These are phyloP conservation scores for Agastache rugosa DNA, from an alignment of 257 asterid genomes.

Conservation along the genomic window DNA sequence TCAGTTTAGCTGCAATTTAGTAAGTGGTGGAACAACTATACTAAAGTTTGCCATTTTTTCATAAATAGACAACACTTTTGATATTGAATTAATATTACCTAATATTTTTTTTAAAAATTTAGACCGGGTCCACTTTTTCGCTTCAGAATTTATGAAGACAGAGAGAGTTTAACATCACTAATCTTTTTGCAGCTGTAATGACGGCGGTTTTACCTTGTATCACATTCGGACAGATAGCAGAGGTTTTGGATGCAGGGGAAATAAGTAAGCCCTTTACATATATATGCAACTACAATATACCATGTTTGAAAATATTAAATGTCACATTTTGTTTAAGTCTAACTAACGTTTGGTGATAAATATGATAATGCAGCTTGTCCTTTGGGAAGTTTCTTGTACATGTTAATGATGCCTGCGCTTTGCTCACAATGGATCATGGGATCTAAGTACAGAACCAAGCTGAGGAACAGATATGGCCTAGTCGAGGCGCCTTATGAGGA, in stretches of 20 bases:
- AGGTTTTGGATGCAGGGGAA: constrained; percentile 53
- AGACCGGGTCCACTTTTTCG: too few species aligned
- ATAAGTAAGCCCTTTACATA: constrained; percentile 35
- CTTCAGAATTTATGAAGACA: too few species aligned
- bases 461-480: constrained; percentile 49
- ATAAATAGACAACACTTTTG: too few species aligned
- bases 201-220: constrained; percentile 39
- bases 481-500: constrained; percentile 63
- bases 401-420: constrained; percentile 48
- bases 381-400: constrained; percentile 46
- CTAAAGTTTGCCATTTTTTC: too few species aligned
- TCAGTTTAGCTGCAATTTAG: too few species aligned
- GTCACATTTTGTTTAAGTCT: neutral
- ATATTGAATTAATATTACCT: too few species aligned
- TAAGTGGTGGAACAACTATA: too few species aligned
- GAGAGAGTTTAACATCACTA: neutral
- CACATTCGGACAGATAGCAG: constrained; percentile 61
- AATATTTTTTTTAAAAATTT: too few species aligned
- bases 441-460: constrained; percentile 48
- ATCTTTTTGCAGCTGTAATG: constrained; percentile 29
- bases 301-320: too few species aligned
- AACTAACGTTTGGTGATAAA: neutral
- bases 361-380: constrained; percentile 44
- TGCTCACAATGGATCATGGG: constrained; percentile 53
- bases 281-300: too few species aligned